phyloP scores from a whole-genome alignment of 768 basidiomycete genomes.

The Pleurotus ostreatus region DNA sequence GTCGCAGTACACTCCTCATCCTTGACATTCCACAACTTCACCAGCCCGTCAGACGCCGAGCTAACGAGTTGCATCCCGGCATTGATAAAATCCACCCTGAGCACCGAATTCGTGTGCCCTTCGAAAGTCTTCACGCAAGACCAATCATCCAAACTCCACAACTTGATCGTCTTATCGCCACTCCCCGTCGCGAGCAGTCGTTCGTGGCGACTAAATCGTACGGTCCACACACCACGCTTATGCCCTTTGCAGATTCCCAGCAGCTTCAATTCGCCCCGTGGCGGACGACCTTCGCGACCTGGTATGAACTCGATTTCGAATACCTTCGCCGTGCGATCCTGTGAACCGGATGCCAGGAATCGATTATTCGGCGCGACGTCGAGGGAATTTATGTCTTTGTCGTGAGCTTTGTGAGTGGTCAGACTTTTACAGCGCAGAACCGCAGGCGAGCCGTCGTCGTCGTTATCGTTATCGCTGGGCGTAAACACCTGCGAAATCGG shows the following conservation, averaged over 20 bases:
- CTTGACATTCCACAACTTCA: constrained; percentile 92
- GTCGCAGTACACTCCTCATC: constrained; percentile 87
- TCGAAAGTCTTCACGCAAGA: constrained; percentile 95
- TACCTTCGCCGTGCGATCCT: constrained; percentile 92
- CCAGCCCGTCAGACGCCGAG: constrained; percentile 88
- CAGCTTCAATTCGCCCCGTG: constrained; percentile 67
- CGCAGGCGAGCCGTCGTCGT: constrained; percentile 17
- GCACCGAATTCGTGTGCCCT: constrained; percentile 95
- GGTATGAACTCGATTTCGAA: constrained; percentile 66
- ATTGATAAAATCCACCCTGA: constrained; percentile 89
- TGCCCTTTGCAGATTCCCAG: constrained; percentile 93
- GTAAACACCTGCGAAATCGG: constrained; percentile 30
- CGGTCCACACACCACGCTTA: constrained; percentile 94
- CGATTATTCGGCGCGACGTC: constrained; percentile 89
- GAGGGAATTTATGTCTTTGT: constrained; percentile 97
- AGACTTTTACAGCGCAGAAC: constrained; percentile 65
- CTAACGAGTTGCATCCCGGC: constrained; percentile 83
- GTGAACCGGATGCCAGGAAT: constrained; percentile 89
- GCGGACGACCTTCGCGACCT: constrained; percentile 33
- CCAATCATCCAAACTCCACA: constrained; percentile 94
- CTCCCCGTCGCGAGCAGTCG: constrained; percentile 88
- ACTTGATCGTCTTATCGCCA: constrained; percentile 89
- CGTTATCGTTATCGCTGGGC: constrained; percentile 10
- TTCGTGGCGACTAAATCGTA: constrained; percentile 82
- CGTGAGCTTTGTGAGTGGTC: constrained; percentile 87